phyloP scores from a whole-genome alignment of 805 yeast genomes.

The Metschnikowia henanensis region DNA sequence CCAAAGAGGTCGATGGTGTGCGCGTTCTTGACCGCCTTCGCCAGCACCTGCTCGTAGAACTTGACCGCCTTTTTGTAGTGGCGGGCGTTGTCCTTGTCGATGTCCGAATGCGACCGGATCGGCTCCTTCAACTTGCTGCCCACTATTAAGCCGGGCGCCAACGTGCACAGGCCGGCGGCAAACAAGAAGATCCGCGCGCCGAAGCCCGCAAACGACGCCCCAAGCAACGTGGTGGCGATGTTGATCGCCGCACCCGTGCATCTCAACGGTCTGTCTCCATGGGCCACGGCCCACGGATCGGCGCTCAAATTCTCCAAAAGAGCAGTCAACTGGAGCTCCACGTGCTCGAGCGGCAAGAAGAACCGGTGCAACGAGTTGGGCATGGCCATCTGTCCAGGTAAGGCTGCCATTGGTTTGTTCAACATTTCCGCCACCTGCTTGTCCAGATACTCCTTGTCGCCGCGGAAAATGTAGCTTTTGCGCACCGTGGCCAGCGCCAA shows the following conservation, averaged over 20 bases:
- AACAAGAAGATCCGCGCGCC: conserved; percentile 90
- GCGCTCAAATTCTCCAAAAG: conserved; percentile 73
- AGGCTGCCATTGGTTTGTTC: conserved; percentile 31
- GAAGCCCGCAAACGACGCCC: conserved; percentile 77
- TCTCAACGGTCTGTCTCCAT: conserved; percentile 82
- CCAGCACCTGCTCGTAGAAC: conserved; percentile 74
- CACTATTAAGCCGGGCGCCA: conserved; percentile 93
- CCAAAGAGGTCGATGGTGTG: conserved; percentile 90
- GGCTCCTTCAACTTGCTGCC: conserved; percentile 92
- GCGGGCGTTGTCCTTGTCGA: conserved; percentile 85
- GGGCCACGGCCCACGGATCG: conserved; percentile 89
- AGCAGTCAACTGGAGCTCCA: conserved; percentile 81
- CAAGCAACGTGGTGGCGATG: conserved; percentile 79
- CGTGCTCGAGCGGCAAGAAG: conserved; percentile 69
- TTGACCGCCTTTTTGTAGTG: conserved; percentile 85
- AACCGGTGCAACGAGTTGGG: conserved; percentile 52
- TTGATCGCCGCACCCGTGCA: conserved; percentile 92
- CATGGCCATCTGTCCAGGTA: conserved; percentile 25
- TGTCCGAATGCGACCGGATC: conserved; percentile 94
- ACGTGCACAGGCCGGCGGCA: conserved; percentile 94
- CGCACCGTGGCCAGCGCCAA: conserved; percentile 62
- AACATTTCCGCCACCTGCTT: conserved; percentile 61
- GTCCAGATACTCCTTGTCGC: conserved; percentile 80
- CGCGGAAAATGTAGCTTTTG: conserved; percentile 82
- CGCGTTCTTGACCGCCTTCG: conserved; percentile 65